Evolutionary conservation across 208 protist species (phyloP).

Genomic region (Wallacemonas sp.): DNA sequence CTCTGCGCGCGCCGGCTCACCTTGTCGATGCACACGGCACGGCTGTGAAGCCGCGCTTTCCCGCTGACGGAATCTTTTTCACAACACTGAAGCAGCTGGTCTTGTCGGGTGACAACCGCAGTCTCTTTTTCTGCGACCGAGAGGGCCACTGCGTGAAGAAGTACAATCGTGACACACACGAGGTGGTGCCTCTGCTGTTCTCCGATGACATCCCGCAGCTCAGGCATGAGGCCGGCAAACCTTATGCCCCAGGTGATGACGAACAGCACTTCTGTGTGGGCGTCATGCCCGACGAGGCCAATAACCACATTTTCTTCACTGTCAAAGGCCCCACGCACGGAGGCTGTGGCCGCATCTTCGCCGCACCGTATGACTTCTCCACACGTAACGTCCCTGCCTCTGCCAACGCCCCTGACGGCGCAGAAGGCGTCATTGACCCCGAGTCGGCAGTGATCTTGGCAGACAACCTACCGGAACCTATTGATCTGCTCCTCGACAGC

Average conservation of each 20-base stretch:
- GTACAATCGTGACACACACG: slow-evolving; percentile 39
- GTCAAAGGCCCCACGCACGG: slow-evolving; percentile 42
- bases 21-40: not conserved
- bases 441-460: slow-evolving; percentile 17
- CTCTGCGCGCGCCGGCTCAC: slow-evolving; percentile 12
- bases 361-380: slow-evolving; percentile 35
- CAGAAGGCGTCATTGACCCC: slow-evolving; percentile 36
- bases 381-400: slow-evolving; percentile 23
- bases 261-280: slow-evolving; percentile 43
- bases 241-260: slow-evolving; percentile 12
- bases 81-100: slow-evolving; percentile 42
- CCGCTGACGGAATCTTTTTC: slow-evolving; percentile 16
- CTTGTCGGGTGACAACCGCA: slow-evolving; percentile 17
- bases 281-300: slow-evolving; percentile 32
- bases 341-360: slow-evolving; percentile 29
- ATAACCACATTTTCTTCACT: slow-evolving; percentile 43
- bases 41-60: not conserved
- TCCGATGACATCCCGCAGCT: slow-evolving; percentile 19
- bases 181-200: slow-evolving; percentile 38
- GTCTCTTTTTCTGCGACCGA: slow-evolving; percentile 46
- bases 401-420: not conserved
- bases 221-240: slow-evolving; percentile 7
- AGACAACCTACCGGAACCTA: slow-evolving; percentile 34
- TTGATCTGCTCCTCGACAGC: slow-evolving; percentile 37
- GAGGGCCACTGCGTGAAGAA: slow-evolving; percentile 45